These are phyloP conservation scores for Penicillium bovifimosum DNA, from an alignment of 495 filamentous ascomycete species.

Conservation along the genomic window DNA sequence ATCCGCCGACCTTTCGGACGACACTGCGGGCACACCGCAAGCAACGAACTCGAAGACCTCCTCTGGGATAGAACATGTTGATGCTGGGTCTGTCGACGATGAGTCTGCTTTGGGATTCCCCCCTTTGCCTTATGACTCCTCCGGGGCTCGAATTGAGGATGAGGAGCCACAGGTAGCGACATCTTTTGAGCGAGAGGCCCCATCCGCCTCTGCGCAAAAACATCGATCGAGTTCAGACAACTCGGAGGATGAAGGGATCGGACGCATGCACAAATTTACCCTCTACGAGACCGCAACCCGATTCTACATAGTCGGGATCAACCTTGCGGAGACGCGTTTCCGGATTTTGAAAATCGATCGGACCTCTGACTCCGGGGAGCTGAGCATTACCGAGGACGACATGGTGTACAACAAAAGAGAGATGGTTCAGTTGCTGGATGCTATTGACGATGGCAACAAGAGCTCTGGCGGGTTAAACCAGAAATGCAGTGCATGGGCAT, in stretches of 20 bases:
- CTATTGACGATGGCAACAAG: conserved; percentile 95
- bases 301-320: conserved; percentile 90
- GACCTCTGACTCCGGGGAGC: conserved; percentile 71
- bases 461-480: conserved; percentile 85
- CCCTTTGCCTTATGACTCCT: conserved; percentile 22
- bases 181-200: conserved; percentile 40
- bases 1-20: conserved; percentile 9
- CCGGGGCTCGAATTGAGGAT: conserved; percentile 26
- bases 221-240: conserved; percentile 51
- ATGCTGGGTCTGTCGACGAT: conserved; percentile 13
- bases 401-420: conserved; percentile 89
- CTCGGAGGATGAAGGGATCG: conserved; percentile 61
- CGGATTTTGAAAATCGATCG: conserved; percentile 92
- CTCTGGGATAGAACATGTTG: conserved; percentile 6
- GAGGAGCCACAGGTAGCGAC: conserved; percentile 41
- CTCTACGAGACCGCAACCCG: conserved; percentile 89
- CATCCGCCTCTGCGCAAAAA: conserved; percentile 33
- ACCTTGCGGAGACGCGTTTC: conserved; percentile 80
- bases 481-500: conserved; percentile 85
- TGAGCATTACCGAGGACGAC: conserved; percentile 86
- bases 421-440: conserved; percentile 85
- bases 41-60: neutral
- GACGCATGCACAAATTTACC: conserved; percentile 92
- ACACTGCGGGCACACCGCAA: conserved; percentile 3
- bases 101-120: conserved; percentile 18